Base-by-base conservation (phyloP, 768 basidiomycete genomes). In the Brasilioporus rufonigricans region DNA sequence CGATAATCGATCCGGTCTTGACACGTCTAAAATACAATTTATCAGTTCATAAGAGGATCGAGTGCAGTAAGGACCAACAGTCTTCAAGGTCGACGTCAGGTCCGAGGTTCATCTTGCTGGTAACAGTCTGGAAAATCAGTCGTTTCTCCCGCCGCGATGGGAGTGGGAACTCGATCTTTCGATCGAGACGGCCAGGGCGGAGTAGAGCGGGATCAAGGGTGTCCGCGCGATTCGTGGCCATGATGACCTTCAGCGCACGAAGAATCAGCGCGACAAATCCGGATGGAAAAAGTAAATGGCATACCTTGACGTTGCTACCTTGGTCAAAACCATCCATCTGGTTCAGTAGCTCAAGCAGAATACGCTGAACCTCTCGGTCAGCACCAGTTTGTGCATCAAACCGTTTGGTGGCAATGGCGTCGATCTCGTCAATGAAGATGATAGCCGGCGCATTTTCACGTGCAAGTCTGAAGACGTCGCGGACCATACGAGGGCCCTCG, bases 291-390 rank as follows among this genome's bases (percentile, higher is more conserved):
- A 56, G 13, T 13, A 44, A 44, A 32, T 10, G 23, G 19, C 31
- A 41, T 66, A 91, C 95, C 86, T 99, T 98, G 68, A 99, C 97
- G 64, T 95, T 98, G 69, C 93, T 94, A 5, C 90, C 90, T 72
- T 99, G 97, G 73, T 99, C 97, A 73, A 99, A 99, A 59, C 97
- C 97, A 65, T 99, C 97, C 97, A 99, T 99, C 68, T 99, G 97
- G 69, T 96, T 98, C 56, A 99, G 79, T 52, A 99, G 76, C 72
- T 99, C 97, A 13, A 99, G 84, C 59, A 99, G 72, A 66, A 99
- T 98, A 73, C 97, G 92, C 73, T 99, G 97, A 5, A 99, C 97
- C 76, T 99, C 97, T 56, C 97, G 82, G 74, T 99, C 97, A 11
- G 97, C 97, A 66, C 97, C 97, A 0, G 97, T 98, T 71, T 99